Conservation (phyloP, 139 green algal species). For the Chlamydomonas sp. region DNA sequence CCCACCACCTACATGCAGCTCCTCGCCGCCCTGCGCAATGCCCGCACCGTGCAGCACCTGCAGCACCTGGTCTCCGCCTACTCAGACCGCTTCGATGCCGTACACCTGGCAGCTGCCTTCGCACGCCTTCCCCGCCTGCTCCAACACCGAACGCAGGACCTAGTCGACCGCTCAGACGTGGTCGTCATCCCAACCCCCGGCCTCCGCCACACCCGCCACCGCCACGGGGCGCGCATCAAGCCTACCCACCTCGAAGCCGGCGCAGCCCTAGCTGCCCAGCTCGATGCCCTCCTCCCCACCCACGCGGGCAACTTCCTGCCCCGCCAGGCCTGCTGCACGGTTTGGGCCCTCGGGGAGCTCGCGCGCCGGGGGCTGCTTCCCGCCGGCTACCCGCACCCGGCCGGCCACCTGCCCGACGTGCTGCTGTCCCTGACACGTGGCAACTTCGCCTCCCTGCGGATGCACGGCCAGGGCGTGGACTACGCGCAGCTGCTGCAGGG, state of each 20-base stretch:
- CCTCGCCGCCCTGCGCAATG: slow-evolving; percentile 19
- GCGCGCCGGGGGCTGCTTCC: not conserved
- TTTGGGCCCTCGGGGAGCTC: slow-evolving; percentile 45
- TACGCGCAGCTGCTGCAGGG: slow-evolving; percentile 44
- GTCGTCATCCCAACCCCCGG: not conserved
- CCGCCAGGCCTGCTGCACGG: slow-evolving; percentile 30
- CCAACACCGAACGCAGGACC: slow-evolving; percentile 20
- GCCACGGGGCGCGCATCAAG: slow-evolving; percentile 5
- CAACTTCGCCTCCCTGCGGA: slow-evolving; percentile 17
- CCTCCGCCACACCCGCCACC: not conserved
- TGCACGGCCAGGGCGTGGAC: slow-evolving; percentile 34
- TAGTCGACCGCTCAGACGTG: slow-evolving; percentile 3
- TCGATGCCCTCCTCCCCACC: slow-evolving; percentile 20
- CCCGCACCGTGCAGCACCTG: slow-evolving; percentile 27
- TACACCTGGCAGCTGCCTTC: slow-evolving; percentile 49
- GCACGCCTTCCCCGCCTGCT: slow-evolving; percentile 43
- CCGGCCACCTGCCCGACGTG: slow-evolving; percentile 16
- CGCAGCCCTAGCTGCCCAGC: not conserved
- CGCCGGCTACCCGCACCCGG: not conserved
- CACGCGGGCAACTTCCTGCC: slow-evolving; percentile 20
- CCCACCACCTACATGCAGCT: slow-evolving; percentile 56
- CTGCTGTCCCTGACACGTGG: not conserved
- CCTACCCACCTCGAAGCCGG: not conserved
- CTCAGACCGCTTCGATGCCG: slow-evolving; percentile 38
- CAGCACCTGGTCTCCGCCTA: slow-evolving; percentile 38